Base-by-base conservation (phyloP, 768 basidiomycete genomes). In the Vararia minispora region DNA sequence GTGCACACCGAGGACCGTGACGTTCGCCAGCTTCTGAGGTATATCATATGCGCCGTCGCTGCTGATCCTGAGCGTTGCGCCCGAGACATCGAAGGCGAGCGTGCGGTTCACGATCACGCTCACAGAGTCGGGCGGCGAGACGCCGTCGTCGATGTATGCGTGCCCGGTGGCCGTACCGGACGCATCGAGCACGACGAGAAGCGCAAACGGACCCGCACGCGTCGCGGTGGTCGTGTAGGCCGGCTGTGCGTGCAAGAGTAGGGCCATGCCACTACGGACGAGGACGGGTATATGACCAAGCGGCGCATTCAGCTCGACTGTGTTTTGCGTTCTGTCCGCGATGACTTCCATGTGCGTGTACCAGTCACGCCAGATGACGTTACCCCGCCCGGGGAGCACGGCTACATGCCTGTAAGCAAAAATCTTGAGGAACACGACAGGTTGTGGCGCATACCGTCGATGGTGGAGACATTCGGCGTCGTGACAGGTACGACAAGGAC, bases 261-360 rank as follows among this genome's bases (percentile, higher is more conserved):
- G 54, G 21, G 74, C 74, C 13, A 77, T 65, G 18, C 76, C 74
- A 40, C 76, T 73, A n/a, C 83, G 72, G 41, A 87, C 56, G 52
- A 85, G 81, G 18, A 85, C 76, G 43, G 78, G 78, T 56, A 87
- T 85, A 50, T 83, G 76, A 13, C 76, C 68, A 2, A 87, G 71
- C 3, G 82, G 81, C 3, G 79, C 79, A 13, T 60, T 50, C 32
- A 85, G 62, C 4, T 71, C 73, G 0, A 65, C 68, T 37, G 63
- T 62, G 22, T 49, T 54, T 66, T 2, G 57, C 26, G 1, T 56
- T 53, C 13, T 63, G n/a, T n/a, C n/a, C n/a, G n/a, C 56, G 16
- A 75, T 57, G 16, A 76, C 65, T 28, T 60, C 63, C 10, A 69
- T 65, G 47, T 81, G 76, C 1, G 75, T 79, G 56, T 75, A 82